Base-by-base conservation (phyloP, 306 rosid species). In the Carpinus viminea region DNA sequence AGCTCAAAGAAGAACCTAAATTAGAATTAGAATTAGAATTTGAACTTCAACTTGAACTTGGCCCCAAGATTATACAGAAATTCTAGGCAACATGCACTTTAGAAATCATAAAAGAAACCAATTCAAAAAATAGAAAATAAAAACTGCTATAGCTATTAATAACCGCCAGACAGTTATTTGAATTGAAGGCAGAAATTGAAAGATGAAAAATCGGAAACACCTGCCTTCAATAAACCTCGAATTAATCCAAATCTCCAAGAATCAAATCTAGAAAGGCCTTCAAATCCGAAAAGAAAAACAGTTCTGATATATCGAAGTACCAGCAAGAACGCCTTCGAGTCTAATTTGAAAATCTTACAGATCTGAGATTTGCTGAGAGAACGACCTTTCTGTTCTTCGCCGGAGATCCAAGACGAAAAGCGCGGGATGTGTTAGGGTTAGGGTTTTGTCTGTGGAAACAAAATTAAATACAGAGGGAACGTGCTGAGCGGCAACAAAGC, bases 401-500 rank as follows among this genome's bases (percentile, higher is more conserved):
- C 52, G 55, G 81, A 80, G 83, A 85, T 79, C 83, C 72, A 45
- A 17, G 70, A 47, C 56, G 53, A 0, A 78, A 56, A 79, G 72
- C 60, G 65, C 64, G 59, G 75, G 83, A 72, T 78, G 56, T 1
- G 64, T 2, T 56, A 74, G 88, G 56, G 85, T 80, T 92, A 92
- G 97, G 98, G 97, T 89, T 94, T 90, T 78, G 86, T 80, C 76
- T 54, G 36, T 8, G 80, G n/a, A 57, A 70, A 72, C 60, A 46
- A 43, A 36, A 24, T 13, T 12, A 64, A 15, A 55, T 10, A 55
- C 17, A 78, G 65, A 78, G 73, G 62, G 78, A 73, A 82, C 77
- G 81, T 59, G 46, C 76, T 79, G 83, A 70, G 97, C 93, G 94
- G 86, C 89, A 90, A 89, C 83, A 75, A 84, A 81, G 80, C 73